Base-by-base conservation (phyloP, 805 yeast species). In the Priceomyces medius region DNA sequence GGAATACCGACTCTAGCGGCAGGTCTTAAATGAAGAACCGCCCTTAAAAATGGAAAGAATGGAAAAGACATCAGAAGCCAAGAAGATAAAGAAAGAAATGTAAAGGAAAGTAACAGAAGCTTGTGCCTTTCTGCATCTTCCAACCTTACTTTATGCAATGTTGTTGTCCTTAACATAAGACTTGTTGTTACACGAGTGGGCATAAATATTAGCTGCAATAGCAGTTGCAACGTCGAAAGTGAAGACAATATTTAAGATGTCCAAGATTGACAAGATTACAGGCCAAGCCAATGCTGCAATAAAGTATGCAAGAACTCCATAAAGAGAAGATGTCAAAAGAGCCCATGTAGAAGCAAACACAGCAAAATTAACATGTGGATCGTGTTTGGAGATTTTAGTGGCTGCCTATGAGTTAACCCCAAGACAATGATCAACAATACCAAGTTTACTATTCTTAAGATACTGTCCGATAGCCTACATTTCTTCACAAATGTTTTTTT, bases 111-210 rank as follows among this genome's bases (percentile, higher is more conserved):
- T 89, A 54, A 74, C 76, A 14, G 84, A 64, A 48, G 88, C 88
- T 77, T 93, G 98, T 42, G 95, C 89, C 73, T 88, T 83, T 77
- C 97, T 87, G 75, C 99, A 93, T 76, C 98, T 82, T 59, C 80
- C 86, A 17, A 71, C 57, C 32, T 83, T 74, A 52, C 95, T 95
- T 73, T 87, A 88, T 46, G 86, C 66, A 54, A 87, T 77, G 47
- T 65, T 65, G 78, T 91, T 91, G 50, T 54, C 37, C 53, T 80
- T 73, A 51, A 89, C 46, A 76, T 87, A 89, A 42, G 31, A 44
- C 47, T 71, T 51, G 80, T 88, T 85, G 54, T 72, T 46, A 77
- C 99, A 91, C 31, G 95, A 84, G 77, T 89, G 97, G 49, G 75
- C 76, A 68, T 90, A 81, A 61, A 86, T 81, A 57, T 82, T 95